phyloP scores from a whole-genome alignment of 257 asterid species.

The Gentiana dahurica region DNA sequence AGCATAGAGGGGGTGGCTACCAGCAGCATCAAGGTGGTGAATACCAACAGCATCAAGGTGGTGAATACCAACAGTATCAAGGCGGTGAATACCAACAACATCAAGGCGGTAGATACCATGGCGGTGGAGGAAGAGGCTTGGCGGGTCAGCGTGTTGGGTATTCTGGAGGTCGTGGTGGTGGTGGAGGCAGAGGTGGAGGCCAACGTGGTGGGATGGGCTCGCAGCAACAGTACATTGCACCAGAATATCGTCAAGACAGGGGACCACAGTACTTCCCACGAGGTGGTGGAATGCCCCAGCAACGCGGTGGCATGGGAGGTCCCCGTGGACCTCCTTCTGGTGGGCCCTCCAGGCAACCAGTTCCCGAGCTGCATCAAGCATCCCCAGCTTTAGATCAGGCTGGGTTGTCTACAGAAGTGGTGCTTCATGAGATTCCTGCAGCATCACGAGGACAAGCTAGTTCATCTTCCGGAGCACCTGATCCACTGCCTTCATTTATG shows the following conservation, averaged over 20 bases:
- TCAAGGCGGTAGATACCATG: conserved; percentile 19
- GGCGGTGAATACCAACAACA: conserved; percentile 19
- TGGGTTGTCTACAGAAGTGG: conserved; percentile 30
- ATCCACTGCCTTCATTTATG: conserved; percentile 26
- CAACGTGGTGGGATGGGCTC: conserved; percentile 34
- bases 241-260: conserved; percentile 35
- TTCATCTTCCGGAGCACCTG: conserved; percentile 49
- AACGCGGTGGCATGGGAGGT: conserved; percentile 39
- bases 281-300: conserved; percentile 42
- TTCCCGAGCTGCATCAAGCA: conserved; percentile 99
- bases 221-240: conserved; percentile 28
- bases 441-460: conserved; percentile 39
- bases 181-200: conserved; percentile 18
- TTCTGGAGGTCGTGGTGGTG: conserved; percentile 12
- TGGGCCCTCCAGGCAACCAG: conserved; percentile 63
- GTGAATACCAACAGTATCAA: conserved; percentile 12
- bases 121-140: conserved; percentile 7
- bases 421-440: conserved; percentile 25
- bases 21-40: conserved; percentile 16
- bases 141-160: conserved; percentile 9
- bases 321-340: conserved; percentile 62
- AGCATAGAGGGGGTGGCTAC: conserved; percentile 6
- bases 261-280: conserved; percentile 44
- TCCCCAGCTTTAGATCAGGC: conserved; percentile 48
- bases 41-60: conserved; percentile 19